Conservation (phyloP, 345 rosid genomes). For the Bruguiera sexangula region DNA sequence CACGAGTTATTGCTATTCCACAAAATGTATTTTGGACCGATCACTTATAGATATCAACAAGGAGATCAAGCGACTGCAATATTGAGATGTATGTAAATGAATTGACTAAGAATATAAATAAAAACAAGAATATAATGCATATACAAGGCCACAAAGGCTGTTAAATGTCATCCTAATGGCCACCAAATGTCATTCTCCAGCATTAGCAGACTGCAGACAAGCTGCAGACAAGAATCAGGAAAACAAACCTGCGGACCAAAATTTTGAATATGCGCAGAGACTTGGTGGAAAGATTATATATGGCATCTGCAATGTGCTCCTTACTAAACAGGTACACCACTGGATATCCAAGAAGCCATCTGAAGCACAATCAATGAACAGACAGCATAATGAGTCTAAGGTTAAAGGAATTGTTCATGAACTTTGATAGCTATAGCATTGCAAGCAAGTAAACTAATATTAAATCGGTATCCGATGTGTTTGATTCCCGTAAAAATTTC, state of each 20-base stretch:
- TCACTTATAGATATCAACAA: no score
- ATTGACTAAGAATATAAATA: neutral
- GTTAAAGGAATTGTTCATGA: no score
- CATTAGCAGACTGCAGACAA: neutral
- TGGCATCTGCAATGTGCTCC: slow-evolving; percentile 72
- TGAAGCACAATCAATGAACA: slow-evolving; percentile 31
- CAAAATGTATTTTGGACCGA: no score
- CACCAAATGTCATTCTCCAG: neutral
- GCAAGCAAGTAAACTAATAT: neutral
- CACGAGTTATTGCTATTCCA: neutral
- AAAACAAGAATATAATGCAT: neutral
- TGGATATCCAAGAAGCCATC: slow-evolving; percentile 95
- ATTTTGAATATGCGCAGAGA: slow-evolving; percentile 69
- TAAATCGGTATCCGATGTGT: no score
- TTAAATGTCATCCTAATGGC: slow-evolving; percentile 1
- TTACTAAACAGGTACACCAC: slow-evolving; percentile 81
- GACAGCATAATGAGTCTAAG: neutral
- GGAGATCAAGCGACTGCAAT: no score
- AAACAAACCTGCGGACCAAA: slow-evolving; percentile 54
- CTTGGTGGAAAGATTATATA: slow-evolving; percentile 81
- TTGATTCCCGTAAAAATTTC: no score
- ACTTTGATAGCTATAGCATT: no score
- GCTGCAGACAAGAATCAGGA: slow-evolving; percentile 3
- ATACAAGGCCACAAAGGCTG: neutral
- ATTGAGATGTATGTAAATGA: no score